Evolutionary conservation across 23 red algal genomes (phyloP), one percentile per base, ranked within the genome.

Genomic region (Pyropia haitanensis): DNA sequence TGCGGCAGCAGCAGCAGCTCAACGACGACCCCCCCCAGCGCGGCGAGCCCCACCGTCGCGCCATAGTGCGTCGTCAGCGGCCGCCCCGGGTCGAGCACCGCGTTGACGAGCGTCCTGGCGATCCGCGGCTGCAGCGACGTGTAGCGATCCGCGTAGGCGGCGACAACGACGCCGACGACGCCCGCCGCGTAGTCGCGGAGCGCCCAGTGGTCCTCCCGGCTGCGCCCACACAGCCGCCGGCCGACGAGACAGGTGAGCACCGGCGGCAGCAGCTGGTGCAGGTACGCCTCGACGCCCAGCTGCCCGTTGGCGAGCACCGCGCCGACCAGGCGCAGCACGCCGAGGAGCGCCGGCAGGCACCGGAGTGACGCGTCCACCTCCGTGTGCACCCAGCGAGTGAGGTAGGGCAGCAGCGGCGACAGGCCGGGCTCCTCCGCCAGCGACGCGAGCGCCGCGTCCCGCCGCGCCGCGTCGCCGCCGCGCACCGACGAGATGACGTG

Each of bases 1-100:
- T 48, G 68, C 19, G 69, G 70, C 1, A 65, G 25, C 14, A 83
- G 17, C 18, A 83, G 20, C 55, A 13, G 22, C 17, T 83, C 62
- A 10, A 83, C 67, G 5, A 75, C 59, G 22, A 29, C 52, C 14
- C 21, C n/a, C 23, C 89, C 89, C 16, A 95, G 71, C 15, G 21
- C 72, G 12, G 39, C 20, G 5, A 95, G 51, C 17, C 80, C 89
- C n/a, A 95, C 73, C 31, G 88, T 71, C 3, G 89, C 89, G 26
- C 94, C 94, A 72, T 98, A 98, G 61, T 91, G 94, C 17, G 94
- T 91, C 5, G 85, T 91, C 21, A 89, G 73, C 18, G 94, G 85
- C 25, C 67, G 52, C n/a, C 65, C 57, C 14, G 49, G 19, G 34
- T 77, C 83, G 12, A 74, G 46, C 21, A 98, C 64, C 6, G 94